Evolutionary conservation across 2,329 filamentous ascomycete genomes (phyloP).

Genomic region (Coleophoma eucalyptorum): DNA sequence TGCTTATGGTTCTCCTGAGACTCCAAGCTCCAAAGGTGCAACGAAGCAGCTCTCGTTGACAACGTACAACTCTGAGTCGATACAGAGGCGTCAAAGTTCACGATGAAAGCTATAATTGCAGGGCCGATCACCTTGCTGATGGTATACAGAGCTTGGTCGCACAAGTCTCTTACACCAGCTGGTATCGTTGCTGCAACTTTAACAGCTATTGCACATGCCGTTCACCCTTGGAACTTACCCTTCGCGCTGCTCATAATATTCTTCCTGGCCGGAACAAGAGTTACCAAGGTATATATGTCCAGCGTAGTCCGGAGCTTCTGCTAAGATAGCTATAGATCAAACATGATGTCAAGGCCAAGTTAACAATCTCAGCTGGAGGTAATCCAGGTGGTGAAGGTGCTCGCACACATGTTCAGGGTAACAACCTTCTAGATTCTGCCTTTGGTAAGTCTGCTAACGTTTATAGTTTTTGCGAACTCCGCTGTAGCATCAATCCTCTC

Average conservation of each 20-base stretch:
- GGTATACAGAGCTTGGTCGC: conserved; percentile 63
- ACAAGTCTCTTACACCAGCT: conserved; percentile 72
- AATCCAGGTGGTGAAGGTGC: conserved; percentile 74
- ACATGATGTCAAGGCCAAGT: conserved; percentile 74
- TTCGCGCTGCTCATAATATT: conserved; percentile 80
- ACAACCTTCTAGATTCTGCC: conserved; percentile 2
- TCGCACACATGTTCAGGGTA: conserved; percentile 77
- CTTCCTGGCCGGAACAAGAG: conserved; percentile 79
- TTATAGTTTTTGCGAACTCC: conserved; percentile 77
- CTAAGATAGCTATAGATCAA: conserved; percentile 59
- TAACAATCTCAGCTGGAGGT: conserved; percentile 77
- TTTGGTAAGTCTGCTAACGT: conserved; percentile 7
- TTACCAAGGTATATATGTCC: conserved; percentile 63
- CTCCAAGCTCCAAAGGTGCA: too few relatives aligned
- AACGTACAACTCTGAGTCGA: not conserved
- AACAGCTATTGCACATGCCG: conserved; percentile 76
- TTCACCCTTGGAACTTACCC: conserved; percentile 95
- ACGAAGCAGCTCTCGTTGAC: too few relatives aligned
- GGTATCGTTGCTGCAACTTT: conserved; percentile 69
- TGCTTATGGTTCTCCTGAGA: too few relatives aligned
- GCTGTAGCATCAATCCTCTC: conserved; percentile 66
- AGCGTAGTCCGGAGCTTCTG: not conserved
- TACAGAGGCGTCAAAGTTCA: conserved; percentile 9
- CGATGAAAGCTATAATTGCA: conserved; percentile 56
- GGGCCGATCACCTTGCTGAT: conserved; percentile 56